Percentiles rank a stretch among this genome's conserved stretches.
Conservation (phyloP, 208 protist genomes). For the Trypanosoma grayi region DNA sequence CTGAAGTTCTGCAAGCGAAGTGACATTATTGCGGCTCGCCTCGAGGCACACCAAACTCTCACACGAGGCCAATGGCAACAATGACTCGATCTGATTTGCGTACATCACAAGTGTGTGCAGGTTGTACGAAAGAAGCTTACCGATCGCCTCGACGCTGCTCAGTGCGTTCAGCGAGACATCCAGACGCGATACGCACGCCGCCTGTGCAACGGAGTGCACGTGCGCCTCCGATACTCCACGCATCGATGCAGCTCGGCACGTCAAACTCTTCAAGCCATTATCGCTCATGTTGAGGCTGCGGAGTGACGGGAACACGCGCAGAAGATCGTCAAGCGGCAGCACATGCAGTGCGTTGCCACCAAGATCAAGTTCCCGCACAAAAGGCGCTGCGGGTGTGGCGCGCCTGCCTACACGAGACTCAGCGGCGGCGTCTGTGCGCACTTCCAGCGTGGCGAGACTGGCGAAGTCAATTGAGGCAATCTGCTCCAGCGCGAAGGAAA, state of each 20-base stretch:
- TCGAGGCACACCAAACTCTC: slow-evolving; percentile 37
- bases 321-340: slow-evolving; percentile 41
- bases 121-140: slow-evolving; percentile 32
- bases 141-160: slow-evolving; percentile 32
- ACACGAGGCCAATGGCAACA: slow-evolving; percentile 48
- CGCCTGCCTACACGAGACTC: neutral
- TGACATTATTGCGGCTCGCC: slow-evolving; percentile 53
- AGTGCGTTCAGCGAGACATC: slow-evolving; percentile 64
- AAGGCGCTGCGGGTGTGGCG: slow-evolving; percentile 9
- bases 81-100: slow-evolving; percentile 46
- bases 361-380: slow-evolving; percentile 58
- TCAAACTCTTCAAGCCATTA: slow-evolving; percentile 26
- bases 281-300: slow-evolving; percentile 39
- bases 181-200: slow-evolving; percentile 29
- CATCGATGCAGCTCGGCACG: slow-evolving; percentile 14
- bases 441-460: slow-evolving; percentile 21
- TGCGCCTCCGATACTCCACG: slow-evolving; percentile 66
- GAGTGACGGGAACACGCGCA: slow-evolving; percentile 49
- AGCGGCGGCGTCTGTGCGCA: neutral
- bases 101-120: slow-evolving; percentile 31
- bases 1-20: slow-evolving; percentile 29
- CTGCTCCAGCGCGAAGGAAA: slow-evolving; percentile 64
- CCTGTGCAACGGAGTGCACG: slow-evolving; percentile 37
- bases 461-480: slow-evolving; percentile 46
- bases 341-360: slow-evolving; percentile 54